Base-by-base conservation (phyloP, 1,284 basidiomycete species). In the Mycena sp. region DNA sequence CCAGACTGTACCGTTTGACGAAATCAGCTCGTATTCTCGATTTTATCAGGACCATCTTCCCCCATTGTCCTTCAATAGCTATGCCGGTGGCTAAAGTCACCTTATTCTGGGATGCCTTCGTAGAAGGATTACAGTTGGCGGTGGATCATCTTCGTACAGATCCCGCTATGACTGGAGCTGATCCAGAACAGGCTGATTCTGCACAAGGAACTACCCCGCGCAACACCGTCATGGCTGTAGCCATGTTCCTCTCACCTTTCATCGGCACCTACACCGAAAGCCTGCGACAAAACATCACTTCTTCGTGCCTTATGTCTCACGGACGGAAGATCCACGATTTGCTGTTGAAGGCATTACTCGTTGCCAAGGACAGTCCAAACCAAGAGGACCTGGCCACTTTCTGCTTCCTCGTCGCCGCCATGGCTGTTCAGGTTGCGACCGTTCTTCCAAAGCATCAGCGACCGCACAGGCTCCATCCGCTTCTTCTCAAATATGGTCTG, bases 1-100 rank as follows among this genome's bases (percentile, higher is more conserved):
- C 51, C 21, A 29, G 51, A n/a, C 37, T 61, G 14, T 61, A 37
- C 45, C 38, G 44, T 14, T 17, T 40, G 6, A 61, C 58, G 9
- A 11, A 29, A 14, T 40, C 44, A 2, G 3, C 21, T 19, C 7
- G 10, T 16, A 54, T 61, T 29, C 35, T 61, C 21, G 37, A 61
- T 23, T 54, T 32, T 26, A 61, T 41, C 17, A 43, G 58, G 23
- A 35, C 16, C 29, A 1, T 48, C 5, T 51, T 61, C 11, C 58
- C 45, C 4, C 58, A 61, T 19, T 61, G 51, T 43, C 58, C 58
- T 12, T 61, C 58, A 6, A 23, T 61, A 14, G 58, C 58, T 11
- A 21, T 49, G 21, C 17, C 44, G 21, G 41, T 49, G 25, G 51
- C 51, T 11, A 21, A 16, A 16, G 48, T 37, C 45, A 17, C 26